These are phyloP conservation scores for Scheffersomyces stambukii DNA, from an alignment of 1,139 yeast species.

Conservation along the genomic window DNA sequence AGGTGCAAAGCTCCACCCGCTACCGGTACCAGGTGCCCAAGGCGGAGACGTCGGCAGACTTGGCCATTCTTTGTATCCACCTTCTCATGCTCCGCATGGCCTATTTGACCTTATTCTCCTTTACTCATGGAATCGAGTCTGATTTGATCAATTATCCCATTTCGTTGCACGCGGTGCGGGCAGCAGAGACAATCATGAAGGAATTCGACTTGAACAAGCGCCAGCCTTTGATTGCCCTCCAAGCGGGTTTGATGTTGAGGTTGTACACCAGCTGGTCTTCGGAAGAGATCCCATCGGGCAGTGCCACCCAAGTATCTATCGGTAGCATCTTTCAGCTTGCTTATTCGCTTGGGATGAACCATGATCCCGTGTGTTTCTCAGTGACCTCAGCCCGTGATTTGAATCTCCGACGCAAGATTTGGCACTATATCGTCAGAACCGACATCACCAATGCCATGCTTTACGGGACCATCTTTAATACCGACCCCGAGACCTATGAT, in stretches of 20 bases:
- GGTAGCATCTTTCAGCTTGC: conserved; percentile 49
- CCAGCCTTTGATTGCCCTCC: conserved; percentile 45
- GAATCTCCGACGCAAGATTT: conserved; percentile 46
- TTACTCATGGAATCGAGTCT: neutral
- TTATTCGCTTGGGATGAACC: conserved; percentile 46
- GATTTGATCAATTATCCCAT: conserved; percentile 22
- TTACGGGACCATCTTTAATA: conserved; percentile 10
- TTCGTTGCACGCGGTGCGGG: conserved; percentile 23
- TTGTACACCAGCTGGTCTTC: conserved; percentile 25
- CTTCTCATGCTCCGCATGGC: conserved; percentile 23
- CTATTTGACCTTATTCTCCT: conserved; percentile 18
- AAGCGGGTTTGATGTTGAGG: conserved; percentile 34
- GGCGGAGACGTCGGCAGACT: conserved; percentile 21
- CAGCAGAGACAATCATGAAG: conserved; percentile 31
- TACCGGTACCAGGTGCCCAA: conserved; percentile 16
- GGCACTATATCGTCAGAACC: conserved; percentile 22
- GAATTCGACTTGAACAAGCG: conserved; percentile 34
- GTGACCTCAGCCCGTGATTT: conserved; percentile 2
- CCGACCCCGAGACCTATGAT: conserved; percentile 15
- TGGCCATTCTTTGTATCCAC: conserved; percentile 23
- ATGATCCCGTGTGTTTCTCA: conserved; percentile 43
- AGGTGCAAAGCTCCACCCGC: conserved; percentile 8
- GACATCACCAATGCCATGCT: conserved; percentile 16
- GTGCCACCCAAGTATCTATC: conserved; percentile 12
- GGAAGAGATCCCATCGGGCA: conserved; percentile 20